Conservation (phyloP, 1,139 yeast species). For the Eremothecium sinecaudum region DNA sequence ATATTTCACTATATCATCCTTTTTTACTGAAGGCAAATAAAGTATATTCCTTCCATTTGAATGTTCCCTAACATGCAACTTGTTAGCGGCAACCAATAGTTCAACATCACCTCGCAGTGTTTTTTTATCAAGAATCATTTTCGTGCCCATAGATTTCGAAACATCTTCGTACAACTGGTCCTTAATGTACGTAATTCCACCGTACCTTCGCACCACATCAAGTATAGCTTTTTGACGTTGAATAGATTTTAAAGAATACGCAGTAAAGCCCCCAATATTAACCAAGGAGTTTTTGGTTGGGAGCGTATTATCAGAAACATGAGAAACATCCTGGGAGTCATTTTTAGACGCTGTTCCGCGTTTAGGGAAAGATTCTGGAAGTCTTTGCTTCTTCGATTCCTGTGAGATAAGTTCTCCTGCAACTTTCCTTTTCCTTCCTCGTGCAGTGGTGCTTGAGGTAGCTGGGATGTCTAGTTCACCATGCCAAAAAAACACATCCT, state of each 20-base stretch:
- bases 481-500: constrained; percentile 28
- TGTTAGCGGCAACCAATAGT: constrained; percentile 20
- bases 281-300: constrained; percentile 9
- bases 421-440: constrained; percentile 18
- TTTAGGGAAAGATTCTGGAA: neutral
- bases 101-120: constrained; percentile 28
- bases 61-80: constrained; percentile 17
- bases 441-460: constrained; percentile 14
- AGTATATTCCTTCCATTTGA: constrained; percentile 18
- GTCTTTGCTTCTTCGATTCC: constrained; percentile 6
- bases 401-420: neutral
- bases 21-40: constrained; percentile 19
- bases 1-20: constrained; percentile 16
- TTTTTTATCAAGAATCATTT: constrained; percentile 27
- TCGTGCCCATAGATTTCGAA: constrained; percentile 23
- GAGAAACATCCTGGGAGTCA: neutral
- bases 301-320: too few species aligned
- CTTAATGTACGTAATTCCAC: constrained; percentile 26
- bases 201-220: constrained; percentile 20
- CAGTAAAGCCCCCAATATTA: constrained; percentile 28
- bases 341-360: neutral
- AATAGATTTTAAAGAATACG: constrained; percentile 26
- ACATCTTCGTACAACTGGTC: constrained; percentile 28
- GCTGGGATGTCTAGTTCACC: constrained; percentile 22
- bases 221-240: constrained; percentile 29